Evolutionary conservation across 805 yeast species (phyloP), one percentile per base, ranked within the genome.

Genomic region (Kodamaea lidongshanica): DNA sequence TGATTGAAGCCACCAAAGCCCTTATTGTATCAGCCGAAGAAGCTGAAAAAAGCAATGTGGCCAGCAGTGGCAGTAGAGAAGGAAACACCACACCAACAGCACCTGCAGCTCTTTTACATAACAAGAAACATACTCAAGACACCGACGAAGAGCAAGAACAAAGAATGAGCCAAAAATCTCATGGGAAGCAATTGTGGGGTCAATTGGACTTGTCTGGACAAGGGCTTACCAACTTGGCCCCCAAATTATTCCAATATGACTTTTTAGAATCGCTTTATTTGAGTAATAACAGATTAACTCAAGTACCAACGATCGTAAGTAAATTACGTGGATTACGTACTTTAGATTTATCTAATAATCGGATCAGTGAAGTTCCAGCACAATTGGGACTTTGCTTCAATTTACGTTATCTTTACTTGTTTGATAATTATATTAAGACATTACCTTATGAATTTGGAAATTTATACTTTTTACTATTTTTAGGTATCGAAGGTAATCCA

Each of bases 401-500:
- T 45, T 69, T 92, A 54, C 74, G 84, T 44, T 88, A 79, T 52
- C 65, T 92, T 28, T 86, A 86, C 48, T 66, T 87, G 32, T 89
- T 92, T 59, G 96, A 92, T 56, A 92, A 92, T 58, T 72, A 79
- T 52, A 64, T 92, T 41, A 64, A 68, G 31, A 70, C 74, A 1
- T 61, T 92, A 39, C 98, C 99, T 2, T 68, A 61, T 55, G 92
- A 82, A 51, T 77, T 92, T 54, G 96, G 97, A 16, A 79, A 77
- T 44, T 63, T 94, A 36, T 81, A 76, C 52, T 89, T 85, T 44
- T 68, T 92, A 41, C 81, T 84, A 42, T 81, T 89, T 51, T 60
- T 92, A 29, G 99, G 98, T 19, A 67, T 89, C 25, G 96, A 89
- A 56, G 98, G 98, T 2, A 92, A 92, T 52, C 84, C 94, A 3